Conservation (phyloP, 78 protist genomes). For the Capsaspora owczarzaki region DNA sequence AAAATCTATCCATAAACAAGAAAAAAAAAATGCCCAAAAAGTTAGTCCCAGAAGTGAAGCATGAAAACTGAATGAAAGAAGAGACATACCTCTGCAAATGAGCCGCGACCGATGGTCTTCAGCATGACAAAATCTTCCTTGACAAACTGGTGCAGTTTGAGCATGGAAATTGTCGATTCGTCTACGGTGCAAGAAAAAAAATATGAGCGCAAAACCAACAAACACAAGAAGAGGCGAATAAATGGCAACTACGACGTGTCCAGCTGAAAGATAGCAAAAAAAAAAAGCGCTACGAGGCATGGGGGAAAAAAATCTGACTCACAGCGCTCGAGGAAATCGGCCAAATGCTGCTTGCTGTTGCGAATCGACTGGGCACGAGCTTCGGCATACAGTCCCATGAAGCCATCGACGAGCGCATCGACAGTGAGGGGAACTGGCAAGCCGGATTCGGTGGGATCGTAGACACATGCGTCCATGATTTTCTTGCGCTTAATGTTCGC, state of each 20-base stretch:
- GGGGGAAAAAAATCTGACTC: not conserved
- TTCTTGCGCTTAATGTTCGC: too few relatives aligned
- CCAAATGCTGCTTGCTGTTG: not conserved
- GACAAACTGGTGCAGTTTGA: not conserved
- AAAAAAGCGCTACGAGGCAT: too few relatives aligned
- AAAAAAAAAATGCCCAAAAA: not conserved
- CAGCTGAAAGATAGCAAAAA: too few relatives aligned
- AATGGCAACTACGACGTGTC: not conserved
- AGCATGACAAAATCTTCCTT: conserved; percentile 28
- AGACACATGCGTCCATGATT: too few relatives aligned
- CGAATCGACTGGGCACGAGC: too few relatives aligned
- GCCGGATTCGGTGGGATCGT: too few relatives aligned
- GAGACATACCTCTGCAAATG: conserved; percentile 39
- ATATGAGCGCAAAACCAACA: not conserved
- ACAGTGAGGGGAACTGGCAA: too few relatives aligned
- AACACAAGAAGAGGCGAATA: not conserved
- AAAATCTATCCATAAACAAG: not conserved
- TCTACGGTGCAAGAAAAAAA: not conserved
- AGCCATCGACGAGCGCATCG: too few relatives aligned
- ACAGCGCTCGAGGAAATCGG: not conserved
- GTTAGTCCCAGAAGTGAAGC: not conserved
- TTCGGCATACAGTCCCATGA: too few relatives aligned
- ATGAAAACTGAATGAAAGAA: not conserved
- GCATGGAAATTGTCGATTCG: not conserved
- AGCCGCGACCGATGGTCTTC: conserved; percentile 41